Evolutionary conservation across 164 flowering plant genomes (phyloP), one percentile per base, ranked within the genome.

Genomic region (Kingdonia uniflora): DNA sequence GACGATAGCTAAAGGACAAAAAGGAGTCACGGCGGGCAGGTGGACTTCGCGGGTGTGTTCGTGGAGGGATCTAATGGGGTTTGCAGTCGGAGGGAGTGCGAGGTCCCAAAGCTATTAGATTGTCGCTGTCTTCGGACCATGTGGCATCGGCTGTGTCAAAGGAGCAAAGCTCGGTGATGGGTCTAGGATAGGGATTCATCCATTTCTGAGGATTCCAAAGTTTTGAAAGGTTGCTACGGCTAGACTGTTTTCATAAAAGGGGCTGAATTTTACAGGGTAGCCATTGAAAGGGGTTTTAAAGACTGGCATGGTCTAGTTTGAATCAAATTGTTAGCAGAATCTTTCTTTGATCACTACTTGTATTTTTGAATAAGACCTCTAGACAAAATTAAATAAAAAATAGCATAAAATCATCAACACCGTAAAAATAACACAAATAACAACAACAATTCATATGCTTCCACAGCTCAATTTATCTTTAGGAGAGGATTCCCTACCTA

Each of bases 171-270:
- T 82, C 81, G 51, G 85, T 11, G 70, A 79, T 54, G 52, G 71
- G 64, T 84, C 80, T 59, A 88, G 82, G 64, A 86, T 77, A 71
- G 85, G 96, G 62, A 85, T 14, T 19, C 91, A 85, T 63, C 96
- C 99, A 67, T 86, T 92, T 41, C 96, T 96, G 52, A 92, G 81
- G 73, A 92, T 92, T 59, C 99, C 99, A 74, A 87, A 92, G 76
- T 92, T 92, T 56, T 92, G 96, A 49, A 95, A 55, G 53, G 99
- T 86, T 65, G 86, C 99, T 53, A 92, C 95, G 62, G 97, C 99
- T 29, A 92, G 63, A 23, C 90, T 82, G 65, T 71, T 64, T 62
- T 92, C 99, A 73, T 72, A 80, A 74, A 86, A 92, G 16, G 99
- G 99, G 66, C 95, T 84, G 79, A 92, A 92, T 58, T 81, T 82